Base-by-base conservation (phyloP, 257 asterid species). In the Plantago elongata region DNA sequence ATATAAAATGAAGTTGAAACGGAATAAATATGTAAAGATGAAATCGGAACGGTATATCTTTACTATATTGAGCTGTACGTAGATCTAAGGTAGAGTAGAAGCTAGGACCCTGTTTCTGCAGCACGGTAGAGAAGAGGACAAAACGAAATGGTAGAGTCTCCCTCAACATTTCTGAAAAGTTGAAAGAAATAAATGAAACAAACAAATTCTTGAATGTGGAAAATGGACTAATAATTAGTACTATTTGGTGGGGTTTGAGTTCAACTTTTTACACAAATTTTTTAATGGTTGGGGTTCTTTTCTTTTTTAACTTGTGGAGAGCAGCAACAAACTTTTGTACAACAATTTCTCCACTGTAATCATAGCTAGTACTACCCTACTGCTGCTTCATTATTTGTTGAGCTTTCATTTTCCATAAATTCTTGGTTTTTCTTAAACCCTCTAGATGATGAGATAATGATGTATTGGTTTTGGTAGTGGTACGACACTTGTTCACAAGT, bases 391-490 rank as follows among this genome's bases (percentile, higher is more conserved):
- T 45, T 10, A 7, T 29, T 46, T 30, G 56, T 37, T 22, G 54
- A 66, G 67, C 59, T 54, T 45, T 64, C 27, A 22, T 22, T 50
- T 45, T 13, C 15, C 11, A 16, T 16, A 15, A n/a, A 11, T 58
- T 68, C 60, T 61, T 66, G 56, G 6, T 64, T 59, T 68, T 62
- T 58, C 49, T 16, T 29, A 40, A 76, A 51, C 18, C 65, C 58
- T 67, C 69, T 49, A 61, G 78, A 83, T 83, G 82, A 86, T 86
- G 90, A 74, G 90, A 86, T 71, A 86, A 83, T 86, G 87, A 83
- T 86, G 88, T 75, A 54, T n/a, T 67, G 55, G n/a, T n/a, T n/a
- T n/a, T n/a, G n/a, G 57, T 74, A 69, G 71, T 80, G 77, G 5
- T 69, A 68, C 78, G 69, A 72, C 75, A 69, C 69, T 68, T 69